phyloP scores from a whole-genome alignment of 2,329 filamentous ascomycete genomes.

The Niveomyces coronatus region DNA sequence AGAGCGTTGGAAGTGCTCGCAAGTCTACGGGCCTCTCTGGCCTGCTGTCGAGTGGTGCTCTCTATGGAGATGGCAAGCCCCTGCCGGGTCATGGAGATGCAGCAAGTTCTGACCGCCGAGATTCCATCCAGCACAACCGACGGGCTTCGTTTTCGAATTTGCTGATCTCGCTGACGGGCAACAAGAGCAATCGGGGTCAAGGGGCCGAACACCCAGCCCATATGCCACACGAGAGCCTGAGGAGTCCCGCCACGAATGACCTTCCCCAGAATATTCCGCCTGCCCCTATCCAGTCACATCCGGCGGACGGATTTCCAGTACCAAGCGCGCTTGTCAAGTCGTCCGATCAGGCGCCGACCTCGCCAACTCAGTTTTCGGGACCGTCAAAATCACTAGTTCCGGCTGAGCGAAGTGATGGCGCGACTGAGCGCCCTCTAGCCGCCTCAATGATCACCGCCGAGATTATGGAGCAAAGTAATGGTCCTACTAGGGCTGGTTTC shows the following conservation, averaged over 20 bases:
- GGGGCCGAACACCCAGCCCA: background rate
- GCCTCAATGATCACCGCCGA: too few species aligned
- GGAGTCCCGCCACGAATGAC: background rate
- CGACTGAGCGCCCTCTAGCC: too few species aligned
- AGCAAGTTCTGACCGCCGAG: background rate
- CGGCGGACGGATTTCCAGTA: slow-evolving; percentile 3
- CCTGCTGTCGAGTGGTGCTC: background rate
- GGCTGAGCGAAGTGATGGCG: too few species aligned
- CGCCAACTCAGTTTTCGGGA: background rate
- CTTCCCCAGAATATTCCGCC: slow-evolving; percentile 2
- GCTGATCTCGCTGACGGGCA: background rate
- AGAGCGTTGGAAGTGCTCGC: background rate
- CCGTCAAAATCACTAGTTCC: too few species aligned
- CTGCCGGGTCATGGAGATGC: too few species aligned
- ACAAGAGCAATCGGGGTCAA: background rate
- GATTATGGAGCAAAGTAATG: too few species aligned
- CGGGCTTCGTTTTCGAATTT: slow-evolving; percentile 6
- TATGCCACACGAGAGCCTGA: background rate
- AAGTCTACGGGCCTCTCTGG: background rate
- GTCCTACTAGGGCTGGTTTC: too few species aligned
- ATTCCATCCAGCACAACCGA: background rate
- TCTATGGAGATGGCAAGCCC: too few species aligned
- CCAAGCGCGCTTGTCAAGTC: background rate
- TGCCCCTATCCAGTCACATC: background rate
- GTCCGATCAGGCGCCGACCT: background rate